Evolutionary conservation across 2,329 filamentous ascomycete genomes (phyloP).

Genomic region (Bertia moriformis): DNA sequence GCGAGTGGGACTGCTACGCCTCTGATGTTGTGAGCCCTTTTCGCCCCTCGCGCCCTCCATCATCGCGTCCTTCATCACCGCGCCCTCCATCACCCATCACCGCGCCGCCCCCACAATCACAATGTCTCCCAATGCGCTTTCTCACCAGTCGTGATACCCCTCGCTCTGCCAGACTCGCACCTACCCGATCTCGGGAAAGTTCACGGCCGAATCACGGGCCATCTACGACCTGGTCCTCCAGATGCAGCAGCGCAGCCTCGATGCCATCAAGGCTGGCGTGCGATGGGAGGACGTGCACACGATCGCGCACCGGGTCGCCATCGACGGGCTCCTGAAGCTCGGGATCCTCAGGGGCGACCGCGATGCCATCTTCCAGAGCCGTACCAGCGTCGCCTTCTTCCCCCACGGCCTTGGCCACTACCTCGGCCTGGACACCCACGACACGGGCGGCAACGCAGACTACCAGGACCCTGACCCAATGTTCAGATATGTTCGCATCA

Average conservation of each 20-base stretch:
- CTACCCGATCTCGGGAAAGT: constrained; percentile 65
- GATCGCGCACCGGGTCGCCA: constrained; percentile 67
- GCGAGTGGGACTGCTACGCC: constrained; percentile 61
- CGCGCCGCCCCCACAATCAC: not conserved
- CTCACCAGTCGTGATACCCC: no score
- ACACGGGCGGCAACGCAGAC: constrained; percentile 66
- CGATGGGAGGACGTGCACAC: constrained; percentile 71
- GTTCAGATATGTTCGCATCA: constrained; percentile 74
- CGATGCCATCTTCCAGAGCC: constrained; percentile 60
- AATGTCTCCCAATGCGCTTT: not conserved
- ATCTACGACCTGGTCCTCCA: constrained; percentile 73
- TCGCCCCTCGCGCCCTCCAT: no score
- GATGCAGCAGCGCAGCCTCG: constrained; percentile 74
- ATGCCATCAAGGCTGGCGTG: constrained; percentile 57
- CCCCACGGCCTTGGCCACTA: constrained; percentile 86
- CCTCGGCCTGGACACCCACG: constrained; percentile 83
- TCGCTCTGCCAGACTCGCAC: constrained; percentile 75
- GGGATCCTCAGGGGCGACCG: constrained; percentile 58
- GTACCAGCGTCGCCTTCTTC: constrained; percentile 81
- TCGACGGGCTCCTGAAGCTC: constrained; percentile 61
- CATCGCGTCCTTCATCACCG: not conserved
- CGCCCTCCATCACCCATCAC: not conserved
- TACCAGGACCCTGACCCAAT: constrained; percentile 67
- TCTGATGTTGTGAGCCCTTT: constrained; percentile 39
- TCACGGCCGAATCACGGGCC: constrained; percentile 52